Conservation (phyloP, 441 rosid genomes). For the Gossypium lobatum region DNA sequence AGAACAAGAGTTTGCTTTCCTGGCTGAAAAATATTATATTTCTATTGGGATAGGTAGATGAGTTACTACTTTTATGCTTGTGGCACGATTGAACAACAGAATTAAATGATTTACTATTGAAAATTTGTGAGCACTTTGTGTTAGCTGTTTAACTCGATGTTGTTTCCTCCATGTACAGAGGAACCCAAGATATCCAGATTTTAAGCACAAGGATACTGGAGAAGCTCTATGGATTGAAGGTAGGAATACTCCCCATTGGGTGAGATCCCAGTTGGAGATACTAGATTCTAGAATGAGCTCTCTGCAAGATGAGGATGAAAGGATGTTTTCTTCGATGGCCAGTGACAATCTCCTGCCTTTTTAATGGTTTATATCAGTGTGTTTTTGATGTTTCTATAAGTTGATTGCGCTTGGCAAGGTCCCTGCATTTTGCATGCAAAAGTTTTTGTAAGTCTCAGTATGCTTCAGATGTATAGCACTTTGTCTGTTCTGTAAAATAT, state of each 20-base stretch:
- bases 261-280: slow-evolving; percentile 48
- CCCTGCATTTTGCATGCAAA: background rate
- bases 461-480: background rate
- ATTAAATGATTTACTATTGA: background rate
- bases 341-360: slow-evolving; percentile 29
- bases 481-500: background rate
- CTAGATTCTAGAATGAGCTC: slow-evolving; percentile 45
- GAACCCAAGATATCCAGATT: slow-evolving; percentile 61
- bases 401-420: background rate
- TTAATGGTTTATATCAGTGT: slow-evolving; percentile 9
- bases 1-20: background rate
- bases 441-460: background rate
- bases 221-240: slow-evolving; percentile 69
- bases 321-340: slow-evolving; percentile 23
- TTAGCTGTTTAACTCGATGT: background rate
- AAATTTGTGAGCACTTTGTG: background rate
- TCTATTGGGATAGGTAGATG: background rate
- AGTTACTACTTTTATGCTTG: background rate
- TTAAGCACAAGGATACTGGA: slow-evolving; percentile 73
- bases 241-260: slow-evolving; percentile 56
- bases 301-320: slow-evolving; percentile 23
- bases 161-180: slow-evolving; percentile 30
- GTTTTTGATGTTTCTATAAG: slow-evolving; percentile 1
- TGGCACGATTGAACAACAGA: background rate
- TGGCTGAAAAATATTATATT: background rate